These are phyloP conservation scores for Ceratocystis variospora DNA, from an alignment of 2,329 filamentous ascomycete species.

Conservation along the genomic window DNA sequence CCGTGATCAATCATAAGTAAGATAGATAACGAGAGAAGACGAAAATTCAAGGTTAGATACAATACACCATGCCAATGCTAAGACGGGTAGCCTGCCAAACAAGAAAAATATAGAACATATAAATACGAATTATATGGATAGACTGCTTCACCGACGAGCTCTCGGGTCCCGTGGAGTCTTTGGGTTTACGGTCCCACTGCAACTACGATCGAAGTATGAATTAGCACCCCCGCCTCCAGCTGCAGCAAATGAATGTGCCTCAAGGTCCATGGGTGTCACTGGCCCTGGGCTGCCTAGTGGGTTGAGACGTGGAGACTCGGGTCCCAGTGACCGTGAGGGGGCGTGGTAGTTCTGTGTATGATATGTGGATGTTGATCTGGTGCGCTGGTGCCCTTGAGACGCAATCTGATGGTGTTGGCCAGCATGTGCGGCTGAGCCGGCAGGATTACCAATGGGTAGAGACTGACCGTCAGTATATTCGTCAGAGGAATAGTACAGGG, in stretches of 20 bases:
- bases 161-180: background rate
- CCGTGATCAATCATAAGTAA: background rate
- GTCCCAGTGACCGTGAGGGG: slow-evolving; percentile 26
- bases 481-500: slow-evolving; percentile 15
- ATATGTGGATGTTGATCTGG: background rate
- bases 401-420: background rate
- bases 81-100: too few species aligned
- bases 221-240: background rate
- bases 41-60: too few species aligned
- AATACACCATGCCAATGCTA: too few species aligned
- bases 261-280: slow-evolving; percentile 48
- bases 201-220: slow-evolving; percentile 20
- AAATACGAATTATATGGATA: too few species aligned
- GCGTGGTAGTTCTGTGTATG: slow-evolving; percentile 4
- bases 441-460: background rate
- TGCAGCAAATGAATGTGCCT: slow-evolving; percentile 26
- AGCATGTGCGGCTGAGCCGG: background rate
- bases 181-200: background rate
- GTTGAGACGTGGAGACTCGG: slow-evolving; percentile 35
- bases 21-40: background rate
- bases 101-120: too few species aligned
- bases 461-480: background rate
- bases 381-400: background rate
- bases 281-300: slow-evolving; percentile 46
- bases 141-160: background rate